Conservation (phyloP, 2,329 filamentous ascomycete species). For the Dothistroma septosporum region DNA sequence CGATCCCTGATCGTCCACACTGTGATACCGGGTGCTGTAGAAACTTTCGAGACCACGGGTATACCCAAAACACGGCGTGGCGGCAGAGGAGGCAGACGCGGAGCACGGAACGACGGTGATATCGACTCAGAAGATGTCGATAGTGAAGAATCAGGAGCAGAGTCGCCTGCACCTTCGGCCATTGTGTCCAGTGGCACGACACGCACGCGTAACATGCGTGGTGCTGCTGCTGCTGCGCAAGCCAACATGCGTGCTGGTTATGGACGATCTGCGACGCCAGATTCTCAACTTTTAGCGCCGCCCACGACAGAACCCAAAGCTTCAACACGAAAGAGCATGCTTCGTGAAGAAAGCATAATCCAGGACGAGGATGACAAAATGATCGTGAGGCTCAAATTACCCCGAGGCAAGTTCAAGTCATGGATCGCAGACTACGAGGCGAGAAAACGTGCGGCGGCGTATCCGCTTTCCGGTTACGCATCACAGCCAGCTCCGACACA, state of each 20-base stretch:
- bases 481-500: constrained; percentile 26
- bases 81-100: constrained; percentile 48
- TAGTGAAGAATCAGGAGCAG: constrained; percentile 79
- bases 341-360: constrained; percentile 73
- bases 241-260: constrained; percentile 73
- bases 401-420: constrained; percentile 66
- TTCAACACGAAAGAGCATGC: constrained; percentile 56
- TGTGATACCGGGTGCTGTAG: constrained; percentile 81
- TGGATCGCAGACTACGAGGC: constrained; percentile 45
- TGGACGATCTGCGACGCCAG: constrained; percentile 83
- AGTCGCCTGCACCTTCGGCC: constrained; percentile 52
- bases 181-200: constrained; percentile 70
- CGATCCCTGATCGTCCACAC: constrained; percentile 88
- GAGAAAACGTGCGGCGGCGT: constrained; percentile 33
- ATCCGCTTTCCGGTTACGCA: constrained; percentile 34
- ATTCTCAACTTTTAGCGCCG: constrained; percentile 58
- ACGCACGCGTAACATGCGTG: constrained; percentile 81
- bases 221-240: constrained; percentile 79
- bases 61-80: constrained; percentile 64
- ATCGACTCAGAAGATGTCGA: constrained; percentile 89
- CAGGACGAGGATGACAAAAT: constrained; percentile 65
- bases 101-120: constrained; percentile 53
- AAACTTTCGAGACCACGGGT: constrained; percentile 75
- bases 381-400: constrained; percentile 71
- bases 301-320: constrained; percentile 67